phyloP scores from a whole-genome alignment of 805 yeast species.

The Candida orba region DNA sequence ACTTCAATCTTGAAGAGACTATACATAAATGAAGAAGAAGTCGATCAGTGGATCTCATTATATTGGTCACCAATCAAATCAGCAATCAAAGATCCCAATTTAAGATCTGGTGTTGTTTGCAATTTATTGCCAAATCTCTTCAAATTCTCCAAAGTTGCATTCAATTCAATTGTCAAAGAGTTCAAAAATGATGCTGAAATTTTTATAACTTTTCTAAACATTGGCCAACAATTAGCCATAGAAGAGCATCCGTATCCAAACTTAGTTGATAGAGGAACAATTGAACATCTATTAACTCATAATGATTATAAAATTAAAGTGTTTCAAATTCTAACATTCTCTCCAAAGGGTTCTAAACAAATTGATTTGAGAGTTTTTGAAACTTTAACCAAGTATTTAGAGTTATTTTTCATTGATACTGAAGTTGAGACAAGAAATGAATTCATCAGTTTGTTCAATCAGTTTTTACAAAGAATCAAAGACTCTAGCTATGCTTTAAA shows the following conservation, averaged over 20 bases:
- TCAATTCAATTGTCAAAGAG: conserved; percentile 30
- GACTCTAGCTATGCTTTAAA: conserved; percentile 57
- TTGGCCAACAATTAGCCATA: conserved; percentile 57
- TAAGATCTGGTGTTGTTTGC: conserved; percentile 39
- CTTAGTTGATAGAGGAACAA: conserved; percentile 26
- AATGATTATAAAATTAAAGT: conserved; percentile 42
- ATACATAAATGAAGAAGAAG: conserved; percentile 24
- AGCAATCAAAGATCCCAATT: conserved; percentile 8
- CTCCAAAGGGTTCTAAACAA: conserved; percentile 55
- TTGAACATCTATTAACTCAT: conserved; percentile 39
- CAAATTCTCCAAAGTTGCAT: conserved; percentile 39
- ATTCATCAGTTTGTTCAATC: conserved; percentile 53
- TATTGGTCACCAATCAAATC: conserved; percentile 19
- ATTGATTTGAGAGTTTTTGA: conserved; percentile 40
- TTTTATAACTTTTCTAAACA: conserved; percentile 47
- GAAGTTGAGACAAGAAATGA: conserved; percentile 64
- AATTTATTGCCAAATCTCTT: conserved; percentile 62
- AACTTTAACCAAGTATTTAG: conserved; percentile 36
- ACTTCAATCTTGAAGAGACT: conserved; percentile 32
- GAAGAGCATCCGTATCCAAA: conserved; percentile 42
- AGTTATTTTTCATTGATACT: conserved; percentile 52
- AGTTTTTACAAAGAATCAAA: conserved; percentile 55
- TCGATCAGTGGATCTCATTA: conserved; percentile 15
- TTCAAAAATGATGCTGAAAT: conserved; percentile 29
- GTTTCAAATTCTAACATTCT: conserved; percentile 52